These are phyloP conservation scores for Teunomyces funiuensis DNA, from an alignment of 805 yeast genomes.

Conservation along the genomic window DNA sequence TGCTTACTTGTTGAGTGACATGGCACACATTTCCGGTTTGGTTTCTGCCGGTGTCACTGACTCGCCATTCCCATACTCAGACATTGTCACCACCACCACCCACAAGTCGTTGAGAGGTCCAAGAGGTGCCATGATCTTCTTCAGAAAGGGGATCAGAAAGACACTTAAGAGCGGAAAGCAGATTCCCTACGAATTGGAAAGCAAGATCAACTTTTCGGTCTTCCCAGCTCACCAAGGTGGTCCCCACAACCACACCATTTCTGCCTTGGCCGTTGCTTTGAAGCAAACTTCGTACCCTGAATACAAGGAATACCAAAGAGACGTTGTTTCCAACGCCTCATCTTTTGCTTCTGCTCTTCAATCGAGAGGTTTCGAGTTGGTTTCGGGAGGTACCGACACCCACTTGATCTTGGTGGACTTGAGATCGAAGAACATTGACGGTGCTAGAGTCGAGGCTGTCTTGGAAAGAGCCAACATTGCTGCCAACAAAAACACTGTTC, in stretches of 20 bases:
- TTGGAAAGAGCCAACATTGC: slow-evolving; percentile 95
- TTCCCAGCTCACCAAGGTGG: slow-evolving; percentile 99
- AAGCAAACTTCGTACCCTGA: slow-evolving; percentile 92
- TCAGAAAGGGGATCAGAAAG: slow-evolving; percentile 92
- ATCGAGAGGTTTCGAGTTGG: slow-evolving; percentile 73
- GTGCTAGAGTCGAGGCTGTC: slow-evolving; percentile 50
- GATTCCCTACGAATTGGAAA: slow-evolving; percentile 85
- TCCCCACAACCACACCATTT: slow-evolving; percentile 98
- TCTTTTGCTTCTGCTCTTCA: slow-evolving; percentile 75
- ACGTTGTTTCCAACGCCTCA: slow-evolving; percentile 86
- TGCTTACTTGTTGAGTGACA: slow-evolving; percentile 92
- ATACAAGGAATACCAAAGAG: slow-evolving; percentile 84
- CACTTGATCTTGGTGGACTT: slow-evolving; percentile 92
- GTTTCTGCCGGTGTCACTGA: slow-evolving; percentile 95
- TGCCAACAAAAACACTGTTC: slow-evolving; percentile 94
- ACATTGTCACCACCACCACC: slow-evolving; percentile 96
- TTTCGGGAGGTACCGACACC: slow-evolving; percentile 94
- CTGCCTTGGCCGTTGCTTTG: slow-evolving; percentile 95
- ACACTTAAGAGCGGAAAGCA: slow-evolving; percentile 92
- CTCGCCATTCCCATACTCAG: slow-evolving; percentile 95
- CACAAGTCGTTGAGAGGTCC: slow-evolving; percentile 99
- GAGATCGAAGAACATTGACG: slow-evolving; percentile 42
- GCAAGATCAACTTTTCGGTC: slow-evolving; percentile 94
- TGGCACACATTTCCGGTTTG: slow-evolving; percentile 98
- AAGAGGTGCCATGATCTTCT: slow-evolving; percentile 99